Base-by-base conservation (phyloP, 805 yeast species). In the Torulaspora indica region DNA sequence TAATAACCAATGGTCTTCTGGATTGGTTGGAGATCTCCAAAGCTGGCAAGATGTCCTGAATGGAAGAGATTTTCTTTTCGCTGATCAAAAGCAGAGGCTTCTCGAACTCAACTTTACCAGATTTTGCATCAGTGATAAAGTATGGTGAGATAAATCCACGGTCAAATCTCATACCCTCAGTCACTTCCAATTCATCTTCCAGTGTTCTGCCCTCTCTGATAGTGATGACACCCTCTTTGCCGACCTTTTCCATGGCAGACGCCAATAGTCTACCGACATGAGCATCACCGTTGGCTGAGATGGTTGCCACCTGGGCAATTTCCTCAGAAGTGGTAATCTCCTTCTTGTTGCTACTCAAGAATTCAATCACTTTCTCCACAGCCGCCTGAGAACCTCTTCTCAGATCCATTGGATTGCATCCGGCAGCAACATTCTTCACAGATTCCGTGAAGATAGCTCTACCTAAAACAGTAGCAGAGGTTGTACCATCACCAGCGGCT, bases 181-280 rank as follows among this genome's bases (percentile, higher is more conserved):
- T 93, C 49, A 91, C 95, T 72, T 90, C 97, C 58, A 91, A 79
- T 69, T 88, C 95, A 67, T 91, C 98, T 68, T 86, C 96, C 59
- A 91, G 75, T 57, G 97, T 93, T 77, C 88, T 90, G 58, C 98
- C 98, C 71, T 88, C 96, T 75, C 84, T 91, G 61, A 91, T 93
- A 56, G 98, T 91, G 68, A 91, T 90, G 52, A 91, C 98, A 76
- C 98, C 98, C 69, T 91, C 98, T 72, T 91, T 89, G 59, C 98
- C 98, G 49, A 91, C 98, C 70, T 90, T 90, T 72, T 89, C 97
- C 95, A 91, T 91, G 54, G 98, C 98, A 43, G 83, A 78, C 42
- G 98, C 96, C 64, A 91, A 77, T 57, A 93, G 74, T 64, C 77
- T 73, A 67, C 98, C 98, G 55, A 91, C 85, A 74, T 90, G 96